Conservation (phyloP, 2,329 filamentous ascomycete genomes). For the Cercospora janseana region DNA sequence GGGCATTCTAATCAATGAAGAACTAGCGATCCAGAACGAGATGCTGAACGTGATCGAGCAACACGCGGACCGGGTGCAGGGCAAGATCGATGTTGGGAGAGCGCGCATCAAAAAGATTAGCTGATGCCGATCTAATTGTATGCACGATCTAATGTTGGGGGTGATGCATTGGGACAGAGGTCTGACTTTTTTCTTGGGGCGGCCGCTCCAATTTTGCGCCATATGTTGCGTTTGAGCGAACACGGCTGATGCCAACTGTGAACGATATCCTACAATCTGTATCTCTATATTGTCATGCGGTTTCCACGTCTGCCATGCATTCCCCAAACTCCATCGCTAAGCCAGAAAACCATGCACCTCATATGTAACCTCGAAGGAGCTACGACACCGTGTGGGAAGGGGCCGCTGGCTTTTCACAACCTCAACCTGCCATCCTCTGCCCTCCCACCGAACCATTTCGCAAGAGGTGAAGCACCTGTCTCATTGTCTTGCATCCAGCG, state of each 20-base stretch:
- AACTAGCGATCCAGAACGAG: slow-evolving; percentile 68
- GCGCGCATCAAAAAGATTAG: slow-evolving; percentile 65
- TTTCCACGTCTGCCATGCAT: background rate
- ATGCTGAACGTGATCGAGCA: slow-evolving; percentile 66
- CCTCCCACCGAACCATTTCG: slow-evolving; percentile 38
- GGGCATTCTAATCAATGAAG: slow-evolving; percentile 71
- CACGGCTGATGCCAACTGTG: background rate
- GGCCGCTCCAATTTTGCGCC: background rate
- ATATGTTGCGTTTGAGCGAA: slow-evolving; percentile 21
- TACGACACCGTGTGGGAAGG: no score
- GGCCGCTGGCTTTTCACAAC: no score
- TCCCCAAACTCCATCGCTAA: slow-evolving; percentile 17
- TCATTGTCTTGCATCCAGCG: slow-evolving; percentile 64
- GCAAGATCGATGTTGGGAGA: slow-evolving; percentile 73
- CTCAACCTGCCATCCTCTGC: slow-evolving; percentile 34
- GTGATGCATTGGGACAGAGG: no score
- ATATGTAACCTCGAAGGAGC: no score
- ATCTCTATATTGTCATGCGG: background rate
- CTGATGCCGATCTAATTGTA: slow-evolving; percentile 16
- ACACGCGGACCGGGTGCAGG: slow-evolving; percentile 63
- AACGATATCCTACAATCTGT: slow-evolving; percentile 4
- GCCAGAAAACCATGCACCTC: background rate
- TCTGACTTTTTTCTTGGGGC: no score
- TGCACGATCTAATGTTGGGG: background rate
- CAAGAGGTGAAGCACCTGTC: slow-evolving; percentile 27